Evolutionary conservation across 1,139 yeast species (phyloP), one percentile per base, ranked within the genome.

Genomic region (Pichia inconspicua): DNA sequence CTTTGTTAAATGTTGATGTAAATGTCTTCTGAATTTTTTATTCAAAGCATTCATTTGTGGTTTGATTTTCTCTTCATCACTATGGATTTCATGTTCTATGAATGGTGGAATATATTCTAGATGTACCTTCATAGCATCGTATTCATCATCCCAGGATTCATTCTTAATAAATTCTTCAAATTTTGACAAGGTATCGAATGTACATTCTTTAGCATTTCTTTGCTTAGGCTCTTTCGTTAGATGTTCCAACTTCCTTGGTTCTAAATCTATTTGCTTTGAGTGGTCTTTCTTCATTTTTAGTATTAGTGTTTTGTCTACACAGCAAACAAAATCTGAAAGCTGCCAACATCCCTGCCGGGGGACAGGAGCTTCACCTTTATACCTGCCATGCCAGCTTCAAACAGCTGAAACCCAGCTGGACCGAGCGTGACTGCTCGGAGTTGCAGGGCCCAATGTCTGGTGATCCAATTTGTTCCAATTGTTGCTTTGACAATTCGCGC

Each of bases 81-180:
- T 77, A 58, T 80, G 87, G 55, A 82, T 76, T 56, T 79, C 84
- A 57, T 75, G 75, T 66, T 82, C 58, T 43, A 84, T 77, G 60
- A 84, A 84, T 45, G 90, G 90, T 30, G 92, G 92, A 56, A 78
- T 74, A 65, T 84, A 84, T 45, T 71, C 71, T 54, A 83, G 69
- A 56, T 76, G 81, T 42, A 86, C 85, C 61, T 82, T 85, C 59
- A 80, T 70, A 58, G 78, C 74, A 61, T 80, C 85, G 59, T 75
- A 81, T 52, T 82, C 89, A 53, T 83, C 81, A 63, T 83, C 90
- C 77, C 86, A 82, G 11, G 84, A 77, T 62, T 82, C 89, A 60
- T 82, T 86, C 57, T 80, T 73, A 51, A 84, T 71, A 64, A 71
- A 84, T 40, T 74, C 73, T 62, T 82, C 87, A 61, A 84, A 83